These are phyloP conservation scores for Colletotrichum godetiae DNA, from an alignment of 2,329 filamentous ascomycete genomes.

Conservation along the genomic window DNA sequence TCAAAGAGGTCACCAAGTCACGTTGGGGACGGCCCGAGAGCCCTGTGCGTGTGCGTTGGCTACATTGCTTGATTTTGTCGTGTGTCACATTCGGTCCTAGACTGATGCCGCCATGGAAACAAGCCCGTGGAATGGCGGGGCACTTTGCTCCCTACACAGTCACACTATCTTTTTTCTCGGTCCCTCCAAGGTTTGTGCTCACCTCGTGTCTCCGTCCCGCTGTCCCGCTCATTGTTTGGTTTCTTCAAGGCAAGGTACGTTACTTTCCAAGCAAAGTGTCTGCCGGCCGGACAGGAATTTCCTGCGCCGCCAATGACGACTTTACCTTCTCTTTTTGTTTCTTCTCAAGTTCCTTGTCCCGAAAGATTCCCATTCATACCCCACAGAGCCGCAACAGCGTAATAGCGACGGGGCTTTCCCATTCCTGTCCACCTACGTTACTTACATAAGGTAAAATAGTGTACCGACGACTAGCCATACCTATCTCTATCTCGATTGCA, in stretches of 20 bases:
- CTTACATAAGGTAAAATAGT: neutral
- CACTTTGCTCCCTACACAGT: neutral
- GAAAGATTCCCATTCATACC: neutral
- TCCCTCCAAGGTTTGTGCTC: neutral
- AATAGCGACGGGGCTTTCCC: neutral
- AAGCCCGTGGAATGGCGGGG: slow-evolving; percentile 21
- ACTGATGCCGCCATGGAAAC: slow-evolving; percentile 20
- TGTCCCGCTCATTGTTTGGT: neutral
- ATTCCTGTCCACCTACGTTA: neutral
- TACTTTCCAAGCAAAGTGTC: neutral
- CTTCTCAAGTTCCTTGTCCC: neutral
- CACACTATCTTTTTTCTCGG: neutral
- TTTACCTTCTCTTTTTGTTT: neutral
- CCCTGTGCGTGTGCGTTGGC: slow-evolving; percentile 30
- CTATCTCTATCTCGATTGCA: neutral
- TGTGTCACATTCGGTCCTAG: slow-evolving; percentile 7
- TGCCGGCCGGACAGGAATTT: neutral
- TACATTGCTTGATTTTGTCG: slow-evolving; percentile 12
- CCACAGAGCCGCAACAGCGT: neutral
- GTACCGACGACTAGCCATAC: no score
- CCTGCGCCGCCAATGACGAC: slow-evolving; percentile 25
- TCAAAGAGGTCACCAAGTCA: neutral
- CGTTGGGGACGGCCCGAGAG: slow-evolving; percentile 3
- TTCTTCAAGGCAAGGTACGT: neutral
- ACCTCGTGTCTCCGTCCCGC: neutral